Percentiles rank a stretch among this genome's conserved stretches.
These are phyloP conservation scores for Codiaeum variegatum DNA, from an alignment of 441 rosid species.

Conservation along the genomic window DNA sequence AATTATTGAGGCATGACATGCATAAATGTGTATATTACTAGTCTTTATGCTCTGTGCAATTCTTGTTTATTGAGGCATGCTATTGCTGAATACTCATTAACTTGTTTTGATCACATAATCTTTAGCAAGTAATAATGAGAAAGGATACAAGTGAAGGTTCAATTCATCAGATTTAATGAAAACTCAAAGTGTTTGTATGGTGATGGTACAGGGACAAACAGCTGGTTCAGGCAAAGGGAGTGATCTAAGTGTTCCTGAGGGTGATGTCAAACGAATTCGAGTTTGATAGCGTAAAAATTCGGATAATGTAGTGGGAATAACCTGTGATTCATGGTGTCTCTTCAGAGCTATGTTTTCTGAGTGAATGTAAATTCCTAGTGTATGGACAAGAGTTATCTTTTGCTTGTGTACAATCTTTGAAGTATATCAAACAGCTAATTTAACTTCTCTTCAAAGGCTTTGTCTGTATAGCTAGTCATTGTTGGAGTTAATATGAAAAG, in stretches of 20 bases:
- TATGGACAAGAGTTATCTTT: no score
- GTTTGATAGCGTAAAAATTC: constrained; percentile 21
- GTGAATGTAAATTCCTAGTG: not conserved
- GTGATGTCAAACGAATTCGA: constrained; percentile 61
- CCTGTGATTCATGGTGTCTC: not conserved
- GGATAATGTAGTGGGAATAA: not conserved
- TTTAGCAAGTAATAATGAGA: not conserved
- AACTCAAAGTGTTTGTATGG: not conserved
- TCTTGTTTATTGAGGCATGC: not conserved
- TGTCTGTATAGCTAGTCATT: no score
- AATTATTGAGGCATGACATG: no score
- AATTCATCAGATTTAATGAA: not conserved
- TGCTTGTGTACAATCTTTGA: no score
- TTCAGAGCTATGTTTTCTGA: not conserved
- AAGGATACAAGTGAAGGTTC: not conserved
- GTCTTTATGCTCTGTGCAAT: no score
- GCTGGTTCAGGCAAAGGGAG: constrained; percentile 39
- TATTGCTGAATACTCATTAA: not conserved
- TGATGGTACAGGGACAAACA: constrained; percentile 37
- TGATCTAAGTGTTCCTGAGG: constrained; percentile 69
- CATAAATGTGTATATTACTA: no score
- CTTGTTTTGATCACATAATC: not conserved
- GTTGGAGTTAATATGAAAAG: no score
- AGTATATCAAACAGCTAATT: no score
- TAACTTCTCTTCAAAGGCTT: no score